These are phyloP conservation scores for Corniculantispora saksenae DNA, from an alignment of 2,329 filamentous ascomycete species.

Conservation along the genomic window DNA sequence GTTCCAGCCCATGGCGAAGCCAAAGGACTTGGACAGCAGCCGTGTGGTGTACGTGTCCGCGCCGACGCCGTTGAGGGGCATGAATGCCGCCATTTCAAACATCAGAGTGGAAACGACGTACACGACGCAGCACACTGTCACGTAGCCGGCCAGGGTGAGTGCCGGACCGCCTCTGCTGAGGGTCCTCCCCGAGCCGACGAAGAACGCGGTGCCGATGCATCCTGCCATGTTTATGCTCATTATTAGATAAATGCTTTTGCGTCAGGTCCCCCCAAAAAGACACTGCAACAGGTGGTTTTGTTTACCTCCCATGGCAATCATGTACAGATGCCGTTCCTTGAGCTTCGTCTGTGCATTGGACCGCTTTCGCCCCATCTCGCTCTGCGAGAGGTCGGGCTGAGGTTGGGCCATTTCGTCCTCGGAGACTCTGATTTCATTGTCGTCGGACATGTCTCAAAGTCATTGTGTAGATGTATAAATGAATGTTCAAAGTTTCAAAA, in stretches of 20 bases:
- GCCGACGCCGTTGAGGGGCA: no score
- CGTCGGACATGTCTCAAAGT: neutral
- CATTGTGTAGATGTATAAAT: no score
- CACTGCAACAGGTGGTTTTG: no score
- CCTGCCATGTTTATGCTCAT: neutral
- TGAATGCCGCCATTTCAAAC: neutral
- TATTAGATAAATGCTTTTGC: neutral
- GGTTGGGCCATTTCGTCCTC: neutral
- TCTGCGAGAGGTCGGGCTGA: neutral
- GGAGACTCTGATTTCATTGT: neutral
- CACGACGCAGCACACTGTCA: neutral
- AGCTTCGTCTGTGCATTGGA: neutral
- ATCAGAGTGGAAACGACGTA: slow-evolving; percentile 3
- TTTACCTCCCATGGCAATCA: slow-evolving; percentile 19
- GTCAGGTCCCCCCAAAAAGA: neutral
- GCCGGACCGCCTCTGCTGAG: slow-evolving; percentile 13
- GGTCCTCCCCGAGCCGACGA: slow-evolving; percentile 11
- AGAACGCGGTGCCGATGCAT: slow-evolving; percentile 10
- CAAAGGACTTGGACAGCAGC: slow-evolving; percentile 54
- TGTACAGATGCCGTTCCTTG: slow-evolving; percentile 13
- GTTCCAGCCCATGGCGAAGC: slow-evolving; percentile 12
- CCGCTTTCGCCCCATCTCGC: neutral
- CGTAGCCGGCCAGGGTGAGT: slow-evolving; percentile 5
- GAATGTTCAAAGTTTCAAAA: no score
- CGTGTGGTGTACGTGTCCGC: no score